Percentiles rank a stretch among this genome's conserved stretches.
Conservation (phyloP, 495 filamentous ascomycete genomes). For the Xylaria bambusicola region DNA sequence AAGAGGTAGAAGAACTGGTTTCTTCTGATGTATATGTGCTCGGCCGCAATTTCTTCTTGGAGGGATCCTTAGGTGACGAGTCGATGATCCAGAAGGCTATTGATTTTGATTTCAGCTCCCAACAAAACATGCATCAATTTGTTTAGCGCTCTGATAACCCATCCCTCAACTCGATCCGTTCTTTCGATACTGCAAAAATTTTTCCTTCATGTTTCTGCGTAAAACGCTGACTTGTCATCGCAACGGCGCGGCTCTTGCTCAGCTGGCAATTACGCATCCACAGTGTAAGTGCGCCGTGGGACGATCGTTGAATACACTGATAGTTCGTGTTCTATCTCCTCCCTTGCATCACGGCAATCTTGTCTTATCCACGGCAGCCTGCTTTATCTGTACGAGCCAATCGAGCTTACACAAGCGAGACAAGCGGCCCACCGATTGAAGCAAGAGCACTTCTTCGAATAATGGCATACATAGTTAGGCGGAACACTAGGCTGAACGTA, state of each 20-base stretch:
- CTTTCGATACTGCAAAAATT: background rate
- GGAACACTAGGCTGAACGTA: too few species aligned
- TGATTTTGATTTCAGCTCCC: background rate
- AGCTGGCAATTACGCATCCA: background rate
- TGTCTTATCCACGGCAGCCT: constrained; percentile 21
- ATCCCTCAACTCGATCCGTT: background rate
- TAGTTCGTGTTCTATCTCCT: background rate
- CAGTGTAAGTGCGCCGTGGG: background rate
- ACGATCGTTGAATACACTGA: background rate
- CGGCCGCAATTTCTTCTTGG: background rate
- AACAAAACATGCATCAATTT: background rate
- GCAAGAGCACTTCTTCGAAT: too few species aligned
- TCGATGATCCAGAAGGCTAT: background rate
- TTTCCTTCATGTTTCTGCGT: background rate
- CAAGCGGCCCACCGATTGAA: constrained; percentile 16
- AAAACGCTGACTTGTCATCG: background rate
- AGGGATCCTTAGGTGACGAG: too few species aligned
- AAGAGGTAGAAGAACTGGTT: background rate
- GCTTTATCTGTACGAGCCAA: constrained; percentile 24
- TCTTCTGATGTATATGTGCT: background rate
- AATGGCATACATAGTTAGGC: too few species aligned
- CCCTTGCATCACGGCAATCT: constrained; percentile 11
- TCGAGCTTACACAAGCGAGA: constrained; percentile 31
- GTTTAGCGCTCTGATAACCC: background rate
- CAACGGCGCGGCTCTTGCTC: background rate